Base-by-base conservation (phyloP, 2,329 filamentous ascomycete species). In the Seiridium cupressi region DNA sequence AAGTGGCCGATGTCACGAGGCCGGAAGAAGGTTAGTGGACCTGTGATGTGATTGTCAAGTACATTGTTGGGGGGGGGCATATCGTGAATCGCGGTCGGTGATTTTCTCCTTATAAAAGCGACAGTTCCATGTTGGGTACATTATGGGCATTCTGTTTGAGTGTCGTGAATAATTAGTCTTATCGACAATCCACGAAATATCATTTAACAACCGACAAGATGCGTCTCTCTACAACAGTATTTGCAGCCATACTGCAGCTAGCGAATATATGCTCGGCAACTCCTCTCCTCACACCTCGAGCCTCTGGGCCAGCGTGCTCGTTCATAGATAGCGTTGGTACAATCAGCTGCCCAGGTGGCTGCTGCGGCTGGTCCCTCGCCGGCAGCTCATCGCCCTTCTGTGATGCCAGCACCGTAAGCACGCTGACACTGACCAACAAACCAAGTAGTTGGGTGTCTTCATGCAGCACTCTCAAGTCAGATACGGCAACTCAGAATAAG, bases 281-380 rank as follows among this genome's bases (percentile, higher is more conserved):
- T 2, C 57, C 57, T 18, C 35, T 59, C 34, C 47, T 53, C 38
- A 7, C 18, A 18, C 18, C 48, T 1, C 35, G 57, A 26, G 46
- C 42, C 26, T 49, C 56, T 18, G 57, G 47, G 4, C 35, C 47
- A 5, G 57, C 57, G 10, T 59, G 57, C 47, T 53, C 57, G 5
- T 59, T 44, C 31, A 38, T 58, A 11, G 34, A 31, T 46, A 11
- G 7, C 46, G 26, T 51, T 5, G 44, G 46, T 31, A 48, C 48
- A n/a, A 49, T 48, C 26, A 59, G 49, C 57, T 59, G 57, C 32
- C 35, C 26, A 5, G 57, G 57, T 18, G 57, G 57, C 10, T 59
- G 57, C 42, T 59, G 57, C 48, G 57, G 57, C n/a, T 59, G 57
- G 57, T 10, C 36, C 3, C 38, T 59, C 4, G 11, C 57, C 10